Base-by-base conservation (phyloP, 345 rosid species). In the Rhizophora mangle region DNA sequence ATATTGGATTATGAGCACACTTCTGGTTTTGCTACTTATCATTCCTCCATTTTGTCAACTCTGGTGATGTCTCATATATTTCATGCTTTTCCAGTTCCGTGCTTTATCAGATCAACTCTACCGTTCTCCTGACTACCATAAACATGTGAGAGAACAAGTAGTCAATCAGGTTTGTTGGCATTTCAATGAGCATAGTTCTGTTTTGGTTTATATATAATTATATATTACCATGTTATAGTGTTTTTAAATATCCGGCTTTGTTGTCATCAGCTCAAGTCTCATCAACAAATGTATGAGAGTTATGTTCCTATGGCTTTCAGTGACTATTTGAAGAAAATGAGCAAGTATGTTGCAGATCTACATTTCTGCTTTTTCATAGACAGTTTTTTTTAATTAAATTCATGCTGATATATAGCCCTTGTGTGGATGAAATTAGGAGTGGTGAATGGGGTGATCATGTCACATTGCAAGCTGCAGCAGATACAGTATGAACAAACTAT, bases 21-120 rank as follows among this genome's bases (percentile, higher is more conserved):
- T 55, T 55, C 1, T 55, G 49, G 49, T 43, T 43, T 43, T 43
- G 16, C 15, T 43, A 3, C 16, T 9, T 0, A 26, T 55, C 27
- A 55, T 6, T 22, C 11, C 6, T 9, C 29, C 29, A 55, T 55
- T 3, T 55, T 22, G 29, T 55, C 27, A 55, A 3, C 29, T 13
- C 49, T 13, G 18, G 49, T 5, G 15, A 43, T 13, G 49, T 43
- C 49, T 43, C 5, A 43, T 43, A 13, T 11, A 43, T 43, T 76
- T 64, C 55, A 15, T 72, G 3, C 72, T 76, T 47, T 68, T 63
- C 43, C 88, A 93, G 98, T 93, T 90, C 72, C 87, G 97, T 30
- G 81, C 98, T 47, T 71, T 90, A 72, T 89, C 97, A 59, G 98
- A 93, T 72, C 98, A 90, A 81, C 89, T 93, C 47, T 93, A 90